These are phyloP conservation scores for Hymenoscyphus fraxineus DNA, from an alignment of 2,329 filamentous ascomycete genomes.

Conservation along the genomic window DNA sequence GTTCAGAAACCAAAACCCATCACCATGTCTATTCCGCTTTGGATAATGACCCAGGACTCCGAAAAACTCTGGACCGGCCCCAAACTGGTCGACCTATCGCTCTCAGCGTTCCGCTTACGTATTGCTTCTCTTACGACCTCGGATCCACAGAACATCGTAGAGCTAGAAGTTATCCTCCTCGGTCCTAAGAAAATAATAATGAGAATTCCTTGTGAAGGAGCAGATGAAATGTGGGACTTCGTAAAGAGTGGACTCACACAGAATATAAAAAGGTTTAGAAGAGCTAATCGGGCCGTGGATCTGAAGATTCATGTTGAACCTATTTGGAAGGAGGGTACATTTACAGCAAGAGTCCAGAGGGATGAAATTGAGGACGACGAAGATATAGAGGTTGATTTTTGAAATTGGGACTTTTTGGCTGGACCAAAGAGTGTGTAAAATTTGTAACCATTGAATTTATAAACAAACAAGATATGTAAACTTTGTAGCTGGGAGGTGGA, in stretches of 20 bases:
- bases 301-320: neutral
- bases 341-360: fast-evolving
- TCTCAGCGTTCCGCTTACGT: neutral
- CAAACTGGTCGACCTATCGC: neutral
- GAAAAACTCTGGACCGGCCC: neutral
- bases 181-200: neutral
- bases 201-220: neutral
- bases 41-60: neutral
- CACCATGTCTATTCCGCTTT: neutral
- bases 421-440: neutral
- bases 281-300: neutral
- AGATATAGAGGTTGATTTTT: neutral
- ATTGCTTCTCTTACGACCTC: neutral
- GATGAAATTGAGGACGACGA: neutral
- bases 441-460: neutral
- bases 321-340: neutral
- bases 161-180: neutral
- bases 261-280: neutral
- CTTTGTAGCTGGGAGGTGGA: neutral
- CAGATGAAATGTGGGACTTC: neutral
- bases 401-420: neutral
- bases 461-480: neutral
- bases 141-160: neutral
- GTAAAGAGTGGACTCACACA: neutral
- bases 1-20: neutral